Evolutionary conservation across 345 rosid species (phyloP).

Genomic region (Linum trigynum): DNA sequence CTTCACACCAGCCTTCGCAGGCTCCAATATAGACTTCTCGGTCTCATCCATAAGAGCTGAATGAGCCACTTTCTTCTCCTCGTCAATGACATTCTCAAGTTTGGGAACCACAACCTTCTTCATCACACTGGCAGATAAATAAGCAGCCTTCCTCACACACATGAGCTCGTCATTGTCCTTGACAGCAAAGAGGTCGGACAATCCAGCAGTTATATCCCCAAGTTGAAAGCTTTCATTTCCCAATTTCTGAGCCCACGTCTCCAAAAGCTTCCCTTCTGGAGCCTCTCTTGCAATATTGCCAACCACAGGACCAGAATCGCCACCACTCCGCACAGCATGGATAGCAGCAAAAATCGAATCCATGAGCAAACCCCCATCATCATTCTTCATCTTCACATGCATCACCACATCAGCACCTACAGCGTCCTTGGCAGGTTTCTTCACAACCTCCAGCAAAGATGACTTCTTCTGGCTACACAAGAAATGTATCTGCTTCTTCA

Average conservation of each 20-base stretch:
- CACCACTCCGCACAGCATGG: slow-evolving; percentile 30
- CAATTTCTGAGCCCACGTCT: slow-evolving; percentile 62
- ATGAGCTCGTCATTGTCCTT: slow-evolving; percentile 63
- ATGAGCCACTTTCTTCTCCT: slow-evolving; percentile 78
- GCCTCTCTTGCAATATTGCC: slow-evolving; percentile 70
- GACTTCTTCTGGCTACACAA: slow-evolving; percentile 75
- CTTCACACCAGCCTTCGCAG: slow-evolving; percentile 71
- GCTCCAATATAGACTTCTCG: slow-evolving; percentile 78
- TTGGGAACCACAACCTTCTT: slow-evolving; percentile 77
- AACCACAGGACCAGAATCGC: slow-evolving; percentile 37
- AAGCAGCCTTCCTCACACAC: slow-evolving; percentile 79
- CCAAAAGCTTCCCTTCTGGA: slow-evolving; percentile 85
- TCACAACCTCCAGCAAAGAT: slow-evolving; percentile 60
- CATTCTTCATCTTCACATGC: slow-evolving; percentile 62
- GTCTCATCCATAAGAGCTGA: slow-evolving; percentile 80
- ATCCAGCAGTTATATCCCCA: slow-evolving; percentile 57
- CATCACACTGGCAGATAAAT: slow-evolving; percentile 63
- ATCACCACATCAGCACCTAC: slow-evolving; percentile 52
- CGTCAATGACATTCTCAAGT: slow-evolving; percentile 83
- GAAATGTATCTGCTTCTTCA: slow-evolving; percentile 63
- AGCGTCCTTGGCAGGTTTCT: slow-evolving; percentile 49
- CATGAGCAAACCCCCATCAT: slow-evolving; percentile 62
- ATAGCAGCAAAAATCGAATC: slow-evolving; percentile 55
- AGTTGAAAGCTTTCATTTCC: slow-evolving; percentile 48
- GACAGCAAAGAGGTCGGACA: slow-evolving; percentile 79